Evolutionary conservation across 192 early-diverging fungal species (phyloP).

Genomic region (Martensiomyces pterosporus): DNA sequence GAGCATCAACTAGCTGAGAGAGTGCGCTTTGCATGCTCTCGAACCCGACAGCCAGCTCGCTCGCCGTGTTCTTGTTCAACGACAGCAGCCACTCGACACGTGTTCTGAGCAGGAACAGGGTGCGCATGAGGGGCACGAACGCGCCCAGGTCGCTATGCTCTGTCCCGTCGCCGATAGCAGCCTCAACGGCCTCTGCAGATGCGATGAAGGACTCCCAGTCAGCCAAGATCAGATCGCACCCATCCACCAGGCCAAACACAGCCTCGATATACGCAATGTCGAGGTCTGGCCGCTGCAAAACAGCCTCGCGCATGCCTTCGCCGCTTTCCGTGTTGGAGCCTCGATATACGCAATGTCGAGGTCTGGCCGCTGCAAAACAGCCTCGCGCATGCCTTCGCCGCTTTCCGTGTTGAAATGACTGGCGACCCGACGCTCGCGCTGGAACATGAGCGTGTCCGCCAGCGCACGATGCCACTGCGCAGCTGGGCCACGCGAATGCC

Average conservation of each 20-base stretch:
- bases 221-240: conserved; percentile 11
- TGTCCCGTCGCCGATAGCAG: background rate
- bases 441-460: conserved; percentile 17
- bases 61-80: conserved; percentile 11
- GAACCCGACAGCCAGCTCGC: conserved; percentile 43
- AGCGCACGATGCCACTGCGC: conserved; percentile 32
- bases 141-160: background rate
- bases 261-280: conserved; percentile 21
- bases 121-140: conserved; percentile 14
- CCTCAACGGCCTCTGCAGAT: background rate
- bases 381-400: conserved; percentile 6
- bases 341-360: conserved; percentile 22
- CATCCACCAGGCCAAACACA: conserved; percentile 26
- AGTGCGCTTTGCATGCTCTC: conserved; percentile 23
- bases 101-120: conserved; percentile 4
- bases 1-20: background rate
- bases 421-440: conserved; percentile 22
- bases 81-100: conserved; percentile 16
- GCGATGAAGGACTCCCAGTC: conserved; percentile 15
- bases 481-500: background rate
- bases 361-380: conserved; percentile 33
- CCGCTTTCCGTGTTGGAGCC: background rate
- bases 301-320: conserved; percentile 12
- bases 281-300: conserved; percentile 30
- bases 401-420: background rate